Evolutionary conservation across 2,329 filamentous ascomycete species (phyloP).

Genomic region (Byssoonygena ceratinophila): DNA sequence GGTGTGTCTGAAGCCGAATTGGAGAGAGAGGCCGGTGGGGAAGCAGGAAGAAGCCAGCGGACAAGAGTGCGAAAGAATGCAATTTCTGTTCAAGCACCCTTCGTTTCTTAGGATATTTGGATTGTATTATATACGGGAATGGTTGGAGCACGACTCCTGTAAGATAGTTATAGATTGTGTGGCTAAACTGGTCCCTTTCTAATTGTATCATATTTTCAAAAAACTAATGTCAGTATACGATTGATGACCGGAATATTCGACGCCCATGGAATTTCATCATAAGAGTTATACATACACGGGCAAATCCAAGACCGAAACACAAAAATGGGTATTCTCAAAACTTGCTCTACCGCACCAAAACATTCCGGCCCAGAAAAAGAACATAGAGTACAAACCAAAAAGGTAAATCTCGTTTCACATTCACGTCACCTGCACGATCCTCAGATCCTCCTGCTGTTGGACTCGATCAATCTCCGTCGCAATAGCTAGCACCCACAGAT

Average conservation of each 20-base stretch:
- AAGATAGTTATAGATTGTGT: background rate
- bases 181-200: background rate
- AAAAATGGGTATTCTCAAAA: background rate
- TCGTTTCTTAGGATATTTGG: slow-evolving; percentile 17
- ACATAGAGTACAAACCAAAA: background rate
- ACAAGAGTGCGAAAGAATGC: slow-evolving; percentile 29
- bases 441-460: slow-evolving; percentile 42
- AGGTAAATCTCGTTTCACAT: too few species aligned
- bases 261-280: background rate
- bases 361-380: background rate
- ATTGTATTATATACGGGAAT: background rate
- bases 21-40: slow-evolving; percentile 19
- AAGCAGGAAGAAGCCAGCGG: slow-evolving; percentile 25
- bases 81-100: slow-evolving; percentile 28
- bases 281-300: background rate
- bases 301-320: background rate
- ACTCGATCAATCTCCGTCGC: slow-evolving; percentile 56
- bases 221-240: background rate
- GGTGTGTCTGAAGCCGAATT: slow-evolving; percentile 8
- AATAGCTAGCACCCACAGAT: slow-evolving; percentile 58
- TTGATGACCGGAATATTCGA: background rate
- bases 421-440: slow-evolving; percentile 28
- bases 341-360: background rate
- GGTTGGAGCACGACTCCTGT: too few species aligned
- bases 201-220: background rate